Conservation (phyloP, 106 monocot species). For the Dendrobium catenatum region DNA sequence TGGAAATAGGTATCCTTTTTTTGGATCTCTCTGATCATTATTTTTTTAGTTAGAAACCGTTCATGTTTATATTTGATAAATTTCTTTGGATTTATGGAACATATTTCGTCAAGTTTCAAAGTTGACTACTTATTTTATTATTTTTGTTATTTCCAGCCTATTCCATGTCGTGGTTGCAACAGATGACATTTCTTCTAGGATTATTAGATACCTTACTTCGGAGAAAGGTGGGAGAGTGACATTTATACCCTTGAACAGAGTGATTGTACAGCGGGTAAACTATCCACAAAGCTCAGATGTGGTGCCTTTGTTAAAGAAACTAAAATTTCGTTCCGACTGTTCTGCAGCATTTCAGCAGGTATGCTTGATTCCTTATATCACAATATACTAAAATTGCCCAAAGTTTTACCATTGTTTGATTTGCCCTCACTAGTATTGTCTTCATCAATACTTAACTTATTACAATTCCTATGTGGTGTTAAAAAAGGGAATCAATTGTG, state of each 20-base stretch:
- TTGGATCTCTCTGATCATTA: background rate
- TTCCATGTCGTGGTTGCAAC: conserved; percentile 94
- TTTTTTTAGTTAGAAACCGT: background rate
- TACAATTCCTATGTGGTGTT: background rate
- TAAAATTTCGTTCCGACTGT: conserved; percentile 56
- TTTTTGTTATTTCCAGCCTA: conserved; percentile 44
- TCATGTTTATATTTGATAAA: background rate
- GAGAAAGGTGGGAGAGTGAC: conserved; percentile 97
- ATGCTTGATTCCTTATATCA: conserved; percentile 5
- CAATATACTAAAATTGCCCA: background rate
- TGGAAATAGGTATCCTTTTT: conserved; percentile 72
- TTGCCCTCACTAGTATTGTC: background rate
- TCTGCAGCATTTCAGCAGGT: conserved; percentile 83
- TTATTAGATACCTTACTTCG: conserved; percentile 71
- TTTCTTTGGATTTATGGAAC: background rate
- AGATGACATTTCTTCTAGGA: conserved; percentile 82
- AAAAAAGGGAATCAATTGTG: background rate
- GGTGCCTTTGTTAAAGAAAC: conserved; percentile 73
- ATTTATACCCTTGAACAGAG: conserved; percentile 92
- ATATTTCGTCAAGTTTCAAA: background rate
- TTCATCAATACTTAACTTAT: background rate
- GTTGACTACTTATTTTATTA: background rate
- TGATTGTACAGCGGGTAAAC: conserved; percentile 54
- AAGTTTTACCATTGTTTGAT: background rate
- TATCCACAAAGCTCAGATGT: conserved; percentile 84